Conservation (phyloP, 176 grass and related monocot genomes). For the Avena insularis region DNA sequence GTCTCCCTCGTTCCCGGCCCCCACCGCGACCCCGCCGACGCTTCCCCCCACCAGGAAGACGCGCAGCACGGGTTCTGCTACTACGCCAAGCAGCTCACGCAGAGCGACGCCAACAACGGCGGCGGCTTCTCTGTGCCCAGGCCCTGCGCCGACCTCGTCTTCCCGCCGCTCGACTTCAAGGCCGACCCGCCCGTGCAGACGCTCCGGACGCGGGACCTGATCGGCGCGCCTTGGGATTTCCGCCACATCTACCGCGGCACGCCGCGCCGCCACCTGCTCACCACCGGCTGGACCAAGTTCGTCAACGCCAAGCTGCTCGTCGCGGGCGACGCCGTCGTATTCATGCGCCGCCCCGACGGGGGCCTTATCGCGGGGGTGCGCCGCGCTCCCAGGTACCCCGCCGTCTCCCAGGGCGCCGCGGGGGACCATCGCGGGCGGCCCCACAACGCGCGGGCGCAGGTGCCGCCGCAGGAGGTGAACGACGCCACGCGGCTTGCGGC, state of each 20-base stretch:
- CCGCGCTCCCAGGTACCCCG: slow-evolving; percentile 34
- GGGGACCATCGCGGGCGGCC: not conserved
- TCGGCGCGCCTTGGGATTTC: slow-evolving; percentile 43
- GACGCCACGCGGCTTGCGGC: slow-evolving; percentile 49
- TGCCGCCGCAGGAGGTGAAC: slow-evolving; percentile 47
- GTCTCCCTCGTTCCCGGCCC: slow-evolving; percentile 51
- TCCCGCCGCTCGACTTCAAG: slow-evolving; percentile 60
- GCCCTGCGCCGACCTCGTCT: slow-evolving; percentile 69
- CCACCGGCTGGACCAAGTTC: slow-evolving; percentile 85
- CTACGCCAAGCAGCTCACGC: slow-evolving; percentile 71
- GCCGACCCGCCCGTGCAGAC: slow-evolving; percentile 64
- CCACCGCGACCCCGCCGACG: not conserved
- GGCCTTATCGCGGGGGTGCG: slow-evolving; percentile 53
- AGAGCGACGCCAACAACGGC: slow-evolving; percentile 92
- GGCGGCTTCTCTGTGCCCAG: slow-evolving; percentile 79
- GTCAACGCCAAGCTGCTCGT: slow-evolving; percentile 85
- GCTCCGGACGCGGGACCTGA: slow-evolving; percentile 51
- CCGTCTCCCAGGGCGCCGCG: not conserved
- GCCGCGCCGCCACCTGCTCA: slow-evolving; percentile 80
- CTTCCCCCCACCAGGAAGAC: not conserved
- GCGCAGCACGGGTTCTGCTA: slow-evolving; percentile 21
- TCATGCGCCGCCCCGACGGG: slow-evolving; percentile 49
- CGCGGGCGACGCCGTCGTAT: slow-evolving; percentile 62
- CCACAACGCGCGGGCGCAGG: slow-evolving; percentile 49
- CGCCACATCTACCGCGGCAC: slow-evolving; percentile 88